Conservation (phyloP, 225 moss, liverwort and hornwort species). For the Thuidium tamariscinum region DNA sequence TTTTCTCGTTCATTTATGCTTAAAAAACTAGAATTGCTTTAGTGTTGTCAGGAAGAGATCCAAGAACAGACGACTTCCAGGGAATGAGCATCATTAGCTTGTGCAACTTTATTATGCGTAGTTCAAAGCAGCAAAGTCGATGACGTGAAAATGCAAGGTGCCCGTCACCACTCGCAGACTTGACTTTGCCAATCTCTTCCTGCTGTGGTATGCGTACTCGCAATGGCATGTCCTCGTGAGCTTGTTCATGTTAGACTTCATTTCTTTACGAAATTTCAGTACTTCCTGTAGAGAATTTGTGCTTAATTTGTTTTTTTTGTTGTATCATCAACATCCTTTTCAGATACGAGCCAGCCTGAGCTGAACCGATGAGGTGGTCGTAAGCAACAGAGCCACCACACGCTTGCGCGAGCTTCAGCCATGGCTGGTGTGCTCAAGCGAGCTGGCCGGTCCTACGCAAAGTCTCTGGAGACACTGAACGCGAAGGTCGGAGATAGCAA, state of each 20-base stretch:
- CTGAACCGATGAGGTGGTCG: background rate
- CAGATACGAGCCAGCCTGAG: background rate
- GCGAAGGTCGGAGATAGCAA: slow-evolving; percentile 36
- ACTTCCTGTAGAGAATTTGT: background rate
- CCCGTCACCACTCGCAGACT: background rate
- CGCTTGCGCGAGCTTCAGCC: background rate
- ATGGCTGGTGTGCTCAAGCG: slow-evolving; percentile 22
- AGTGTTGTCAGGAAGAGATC: background rate
- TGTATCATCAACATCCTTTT: background rate
- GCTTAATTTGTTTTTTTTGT: background rate
- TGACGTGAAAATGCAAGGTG: background rate
- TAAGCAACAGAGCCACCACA: background rate
- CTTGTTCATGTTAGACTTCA: background rate
- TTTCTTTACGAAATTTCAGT: background rate
- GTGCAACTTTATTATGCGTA: background rate
- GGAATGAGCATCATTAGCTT: background rate
- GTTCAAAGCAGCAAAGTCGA: background rate
- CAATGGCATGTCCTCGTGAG: background rate
- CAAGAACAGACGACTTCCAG: background rate
- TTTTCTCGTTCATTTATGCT: background rate
- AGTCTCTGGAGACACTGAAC: slow-evolving; percentile 39
- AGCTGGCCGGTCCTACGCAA: slow-evolving; percentile 7
- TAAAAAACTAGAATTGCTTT: background rate
- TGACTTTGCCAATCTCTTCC: background rate
- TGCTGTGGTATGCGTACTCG: background rate